A percentile compares a stretch with the other conserved stretches of the same genome.
These are phyloP conservation scores for Yarrowia hollandica DNA, from an alignment of 805 yeast species.

Conservation along the genomic window DNA sequence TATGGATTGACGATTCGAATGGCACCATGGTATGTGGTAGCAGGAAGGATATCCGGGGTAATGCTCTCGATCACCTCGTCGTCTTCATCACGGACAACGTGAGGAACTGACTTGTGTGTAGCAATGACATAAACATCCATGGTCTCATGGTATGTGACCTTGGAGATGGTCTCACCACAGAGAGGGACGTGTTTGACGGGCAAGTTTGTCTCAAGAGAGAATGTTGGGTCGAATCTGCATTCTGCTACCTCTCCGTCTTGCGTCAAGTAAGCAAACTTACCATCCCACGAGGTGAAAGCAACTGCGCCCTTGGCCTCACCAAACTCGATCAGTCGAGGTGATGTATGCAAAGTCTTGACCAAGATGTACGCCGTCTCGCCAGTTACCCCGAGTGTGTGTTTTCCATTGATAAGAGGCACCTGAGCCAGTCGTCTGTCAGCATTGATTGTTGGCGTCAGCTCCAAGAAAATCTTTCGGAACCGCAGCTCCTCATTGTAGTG, in stretches of 20 bases:
- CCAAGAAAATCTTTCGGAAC: slow-evolving; percentile 17
- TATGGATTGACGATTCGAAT: slow-evolving; percentile 68
- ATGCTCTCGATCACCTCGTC: slow-evolving; percentile 62
- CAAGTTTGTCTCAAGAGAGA: slow-evolving; percentile 56
- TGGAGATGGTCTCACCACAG: slow-evolving; percentile 63
- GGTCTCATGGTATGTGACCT: slow-evolving; percentile 66
- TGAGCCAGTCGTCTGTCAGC: neutral
- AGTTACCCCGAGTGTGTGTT: slow-evolving; percentile 9
- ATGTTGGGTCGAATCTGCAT: slow-evolving; percentile 56
- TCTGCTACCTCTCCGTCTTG: slow-evolving; percentile 9
- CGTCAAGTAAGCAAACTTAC: slow-evolving; percentile 15
- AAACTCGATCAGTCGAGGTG: slow-evolving; percentile 23
- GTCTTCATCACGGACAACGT: slow-evolving; percentile 71
- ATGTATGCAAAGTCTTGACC: slow-evolving; percentile 24
- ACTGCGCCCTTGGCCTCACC: slow-evolving; percentile 11
- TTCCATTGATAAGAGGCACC: slow-evolving; percentile 18
- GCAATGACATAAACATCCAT: slow-evolving; percentile 65
- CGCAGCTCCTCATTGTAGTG: slow-evolving; percentile 14
- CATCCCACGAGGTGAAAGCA: slow-evolving; percentile 16
- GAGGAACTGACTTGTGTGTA: slow-evolving; percentile 58
- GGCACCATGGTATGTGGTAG: slow-evolving; percentile 58
- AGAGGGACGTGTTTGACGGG: slow-evolving; percentile 27
- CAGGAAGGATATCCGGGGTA: slow-evolving; percentile 52
- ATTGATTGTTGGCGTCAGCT: slow-evolving; percentile 15
- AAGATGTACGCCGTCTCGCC: slow-evolving; percentile 12